Evolutionary conservation across 495 filamentous ascomycete species (phyloP).

Genomic region (Aspergillus incahuasiensis): DNA sequence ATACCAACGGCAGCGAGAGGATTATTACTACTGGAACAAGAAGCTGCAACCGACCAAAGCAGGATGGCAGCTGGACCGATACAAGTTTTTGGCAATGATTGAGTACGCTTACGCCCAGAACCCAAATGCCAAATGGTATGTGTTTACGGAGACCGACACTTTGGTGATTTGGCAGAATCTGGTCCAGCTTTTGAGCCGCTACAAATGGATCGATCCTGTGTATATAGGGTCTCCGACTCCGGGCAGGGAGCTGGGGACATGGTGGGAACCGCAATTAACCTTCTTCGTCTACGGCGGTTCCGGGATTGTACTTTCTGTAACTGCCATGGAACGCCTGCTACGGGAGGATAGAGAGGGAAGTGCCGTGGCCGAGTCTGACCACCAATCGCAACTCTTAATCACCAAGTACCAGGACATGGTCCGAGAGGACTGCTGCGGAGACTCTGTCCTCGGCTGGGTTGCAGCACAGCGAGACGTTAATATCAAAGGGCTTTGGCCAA

Average conservation of each 20-base stretch:
- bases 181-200: constrained; percentile 48
- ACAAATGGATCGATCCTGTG: constrained; percentile 43
- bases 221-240: constrained; percentile 51
- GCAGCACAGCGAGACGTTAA: constrained; percentile 40
- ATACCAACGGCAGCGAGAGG: constrained; percentile 24
- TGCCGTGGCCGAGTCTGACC: constrained; percentile 17
- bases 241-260: constrained; percentile 22
- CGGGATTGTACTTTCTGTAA: constrained; percentile 49
- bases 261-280: constrained; percentile 22
- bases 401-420: constrained; percentile 32
- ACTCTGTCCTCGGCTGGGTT: constrained; percentile 49
- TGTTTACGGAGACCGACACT: constrained; percentile 61
- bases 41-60: constrained; percentile 8
- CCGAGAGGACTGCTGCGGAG: constrained; percentile 46
- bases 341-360: constrained; percentile 18
- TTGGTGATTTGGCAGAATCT: constrained; percentile 61
- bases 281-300: constrained; percentile 53
- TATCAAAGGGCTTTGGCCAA: constrained; percentile 47
- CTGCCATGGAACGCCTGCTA: constrained; percentile 36
- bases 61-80: constrained; percentile 59
- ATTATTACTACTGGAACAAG: constrained; percentile 8
- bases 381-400: constrained; percentile 19
- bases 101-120: constrained; percentile 50
- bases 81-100: constrained; percentile 61
- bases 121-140: constrained; percentile 54